Percentiles rank a stretch among this genome's conserved stretches.
Conservation (phyloP, 768 basidiomycete species). For the Xerocomus brunneocitrinus region DNA sequence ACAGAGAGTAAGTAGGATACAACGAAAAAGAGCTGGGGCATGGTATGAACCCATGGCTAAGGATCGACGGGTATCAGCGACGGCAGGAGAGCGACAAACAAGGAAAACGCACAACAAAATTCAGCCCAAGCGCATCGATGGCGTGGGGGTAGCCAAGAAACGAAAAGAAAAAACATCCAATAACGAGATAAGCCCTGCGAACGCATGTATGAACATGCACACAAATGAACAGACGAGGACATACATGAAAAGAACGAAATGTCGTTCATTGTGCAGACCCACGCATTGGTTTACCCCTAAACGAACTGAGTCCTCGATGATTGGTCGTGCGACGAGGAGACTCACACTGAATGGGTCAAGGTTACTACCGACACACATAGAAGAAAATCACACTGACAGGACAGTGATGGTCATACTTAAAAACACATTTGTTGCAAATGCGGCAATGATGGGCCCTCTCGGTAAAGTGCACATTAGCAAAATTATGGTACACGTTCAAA, state of each 20-base stretch:
- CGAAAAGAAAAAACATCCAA: constrained; percentile 60
- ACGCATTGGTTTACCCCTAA: constrained; percentile 97
- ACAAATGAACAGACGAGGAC: constrained; percentile 19
- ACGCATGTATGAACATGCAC: neutral
- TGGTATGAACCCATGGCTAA: constrained; percentile 51
- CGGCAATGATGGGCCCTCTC: constrained; percentile 92
- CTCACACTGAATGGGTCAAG: constrained; percentile 35
- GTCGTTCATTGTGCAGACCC: constrained; percentile 90
- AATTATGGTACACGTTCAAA: neutral
- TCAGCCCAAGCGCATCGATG: constrained; percentile 54
- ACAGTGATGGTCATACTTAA: constrained; percentile 91
- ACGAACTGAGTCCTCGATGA: neutral
- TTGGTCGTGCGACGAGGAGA: constrained; percentile 3
- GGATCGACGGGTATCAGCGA: neutral
- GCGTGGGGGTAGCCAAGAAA: constrained; percentile 60
- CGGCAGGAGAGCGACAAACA: neutral
- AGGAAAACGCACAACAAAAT: constrained; percentile 36
- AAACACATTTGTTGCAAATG: constrained; percentile 83
- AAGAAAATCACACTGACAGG: constrained; percentile 52
- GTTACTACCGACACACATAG: neutral
- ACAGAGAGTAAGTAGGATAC: constrained; percentile 70
- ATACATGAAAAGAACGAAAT: constrained; percentile 93
- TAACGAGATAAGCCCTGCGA: constrained; percentile 71
- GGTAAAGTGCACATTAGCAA: constrained; percentile 13
- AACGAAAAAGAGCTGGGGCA: constrained; percentile 68